Evolutionary conservation across 805 yeast species (phyloP).

Genomic region (Nakazawaea wyomingensis): DNA sequence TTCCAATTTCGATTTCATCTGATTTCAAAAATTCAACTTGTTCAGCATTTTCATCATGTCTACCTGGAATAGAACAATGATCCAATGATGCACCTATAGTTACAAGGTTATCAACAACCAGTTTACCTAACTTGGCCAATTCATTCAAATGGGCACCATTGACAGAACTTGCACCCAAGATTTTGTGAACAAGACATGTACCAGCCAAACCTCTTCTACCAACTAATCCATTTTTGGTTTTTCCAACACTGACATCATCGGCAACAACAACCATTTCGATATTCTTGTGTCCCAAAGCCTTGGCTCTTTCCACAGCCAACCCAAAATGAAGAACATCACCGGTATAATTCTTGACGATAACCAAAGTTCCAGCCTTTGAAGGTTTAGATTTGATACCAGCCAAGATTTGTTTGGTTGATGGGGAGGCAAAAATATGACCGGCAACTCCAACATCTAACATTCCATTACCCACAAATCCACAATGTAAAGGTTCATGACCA

Average conservation of each 20-base stretch:
- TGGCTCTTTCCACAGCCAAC: slow-evolving; percentile 83
- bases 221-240: slow-evolving; percentile 81
- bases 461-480: slow-evolving; percentile 85
- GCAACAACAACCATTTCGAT: slow-evolving; percentile 75
- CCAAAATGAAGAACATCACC: slow-evolving; percentile 95
- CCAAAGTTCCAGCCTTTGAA: slow-evolving; percentile 58
- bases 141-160: slow-evolving; percentile 40
- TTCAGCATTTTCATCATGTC: slow-evolving; percentile 42
- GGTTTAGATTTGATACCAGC: slow-evolving; percentile 60
- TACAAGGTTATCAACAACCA: slow-evolving; percentile 60
- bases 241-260: slow-evolving; percentile 95
- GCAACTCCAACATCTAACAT: slow-evolving; percentile 82
- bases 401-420: slow-evolving; percentile 83
- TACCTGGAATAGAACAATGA: slow-evolving; percentile 87
- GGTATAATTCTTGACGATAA: slow-evolving; percentile 87
- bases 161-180: slow-evolving; percentile 65
- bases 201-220: slow-evolving; percentile 96
- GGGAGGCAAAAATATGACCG: slow-evolving; percentile 92
- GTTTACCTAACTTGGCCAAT: slow-evolving; percentile 53
- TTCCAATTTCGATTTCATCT: slow-evolving; percentile 80
- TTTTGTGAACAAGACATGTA: slow-evolving; percentile 79
- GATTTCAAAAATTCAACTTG: slow-evolving; percentile 37
- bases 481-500: slow-evolving; percentile 94
- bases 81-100: slow-evolving; percentile 89
- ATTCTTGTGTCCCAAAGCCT: slow-evolving; percentile 58